These are phyloP conservation scores for Populus tomentosa DNA, from an alignment of 441 rosid genomes.

Conservation along the genomic window DNA sequence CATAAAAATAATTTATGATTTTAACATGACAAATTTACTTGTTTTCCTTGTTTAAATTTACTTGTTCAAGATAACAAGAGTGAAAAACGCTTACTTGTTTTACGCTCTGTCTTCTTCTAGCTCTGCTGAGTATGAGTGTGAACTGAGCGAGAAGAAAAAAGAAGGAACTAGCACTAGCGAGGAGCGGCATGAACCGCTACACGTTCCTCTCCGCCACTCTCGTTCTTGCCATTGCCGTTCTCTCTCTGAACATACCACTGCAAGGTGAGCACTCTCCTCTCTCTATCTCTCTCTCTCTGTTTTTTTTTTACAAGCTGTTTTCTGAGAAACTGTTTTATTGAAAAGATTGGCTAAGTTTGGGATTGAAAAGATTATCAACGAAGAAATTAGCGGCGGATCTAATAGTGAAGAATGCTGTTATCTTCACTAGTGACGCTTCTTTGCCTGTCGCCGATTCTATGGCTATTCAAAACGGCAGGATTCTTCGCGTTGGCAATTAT, in stretches of 20 bases:
- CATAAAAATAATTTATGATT: no score
- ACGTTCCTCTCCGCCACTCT: conserved; percentile 36
- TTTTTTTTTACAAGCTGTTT: background rate
- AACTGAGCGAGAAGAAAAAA: background rate
- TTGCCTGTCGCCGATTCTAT: conserved; percentile 68
- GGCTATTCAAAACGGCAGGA: conserved; percentile 67
- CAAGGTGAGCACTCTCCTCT: conserved; percentile 23
- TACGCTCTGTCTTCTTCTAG: background rate
- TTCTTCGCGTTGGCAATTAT: conserved; percentile 64
- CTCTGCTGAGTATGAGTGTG: background rate
- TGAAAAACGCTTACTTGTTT: background rate
- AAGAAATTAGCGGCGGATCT: conserved; percentile 46
- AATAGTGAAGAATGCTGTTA: conserved; percentile 57
- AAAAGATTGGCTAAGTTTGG: background rate
- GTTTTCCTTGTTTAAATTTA: no score
- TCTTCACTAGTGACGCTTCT: conserved; percentile 70
- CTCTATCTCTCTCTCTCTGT: conserved; percentile 18
- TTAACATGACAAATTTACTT: no score
- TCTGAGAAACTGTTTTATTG: background rate
- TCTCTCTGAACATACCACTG: background rate
- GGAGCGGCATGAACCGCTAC: conserved; percentile 30
- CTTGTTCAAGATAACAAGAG: background rate
- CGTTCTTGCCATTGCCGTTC: conserved; percentile 35
- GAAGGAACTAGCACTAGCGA: background rate
- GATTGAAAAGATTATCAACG: background rate